phyloP scores from a whole-genome alignment of 495 filamentous ascomycete genomes.

The Pyrenula massariospora region DNA sequence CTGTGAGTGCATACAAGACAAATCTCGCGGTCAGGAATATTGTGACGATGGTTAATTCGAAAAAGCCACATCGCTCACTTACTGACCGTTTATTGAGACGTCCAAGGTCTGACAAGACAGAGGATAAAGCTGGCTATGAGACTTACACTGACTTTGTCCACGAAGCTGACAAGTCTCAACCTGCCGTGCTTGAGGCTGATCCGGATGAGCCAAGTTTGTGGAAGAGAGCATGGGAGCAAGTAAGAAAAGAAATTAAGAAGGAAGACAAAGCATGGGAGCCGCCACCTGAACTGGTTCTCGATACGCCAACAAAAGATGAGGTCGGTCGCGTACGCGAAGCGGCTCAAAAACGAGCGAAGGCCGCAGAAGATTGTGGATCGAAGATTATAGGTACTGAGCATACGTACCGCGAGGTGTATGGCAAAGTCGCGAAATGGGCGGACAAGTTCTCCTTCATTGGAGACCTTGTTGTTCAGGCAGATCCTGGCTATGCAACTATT shows the following conservation, averaged over 20 bases:
- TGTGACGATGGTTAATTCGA: too few species aligned
- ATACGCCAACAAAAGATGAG: background rate
- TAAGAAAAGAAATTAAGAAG: slow-evolving; percentile 4
- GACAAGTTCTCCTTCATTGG: slow-evolving; percentile 7
- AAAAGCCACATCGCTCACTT: too few species aligned
- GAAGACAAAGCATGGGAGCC: slow-evolving; percentile 1
- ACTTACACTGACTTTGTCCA: too few species aligned
- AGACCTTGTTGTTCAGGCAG: slow-evolving; percentile 7
- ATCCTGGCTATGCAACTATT: slow-evolving; percentile 7
- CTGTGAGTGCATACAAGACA: too few species aligned
- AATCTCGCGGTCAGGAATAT: too few species aligned
- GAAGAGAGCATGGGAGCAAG: slow-evolving; percentile 10
- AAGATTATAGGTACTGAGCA: slow-evolving; percentile 4
- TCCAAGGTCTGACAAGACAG: too few species aligned
- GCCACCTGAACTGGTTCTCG: slow-evolving; percentile 4
- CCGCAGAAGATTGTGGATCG: background rate
- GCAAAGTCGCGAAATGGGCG: slow-evolving; percentile 6
- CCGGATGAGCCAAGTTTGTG: too few species aligned
- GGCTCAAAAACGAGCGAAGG: slow-evolving; percentile 1
- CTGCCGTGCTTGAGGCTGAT: too few species aligned
- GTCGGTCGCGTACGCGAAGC: background rate
- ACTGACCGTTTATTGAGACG: too few species aligned
- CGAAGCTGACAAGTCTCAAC: too few species aligned
- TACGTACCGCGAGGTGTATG: slow-evolving; percentile 6
- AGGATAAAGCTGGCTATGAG: too few species aligned